Percentiles rank a stretch among this genome's conserved stretches.
phyloP scores from a whole-genome alignment of 257 asterid genomes.

The Fraxinus quadrangulata region DNA sequence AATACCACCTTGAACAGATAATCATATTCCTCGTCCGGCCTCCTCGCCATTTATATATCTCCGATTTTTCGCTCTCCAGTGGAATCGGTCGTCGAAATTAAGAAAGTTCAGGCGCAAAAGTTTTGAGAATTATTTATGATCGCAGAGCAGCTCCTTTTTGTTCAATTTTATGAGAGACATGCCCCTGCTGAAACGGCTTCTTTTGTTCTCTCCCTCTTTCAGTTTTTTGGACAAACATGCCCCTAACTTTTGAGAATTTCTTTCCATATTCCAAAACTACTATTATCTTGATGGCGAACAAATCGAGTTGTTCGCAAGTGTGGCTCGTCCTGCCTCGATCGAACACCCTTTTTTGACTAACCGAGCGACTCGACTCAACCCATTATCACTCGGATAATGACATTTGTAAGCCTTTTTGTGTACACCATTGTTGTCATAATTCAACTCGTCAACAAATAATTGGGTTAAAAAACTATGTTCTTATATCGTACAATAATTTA shows the following conservation, averaged over 20 bases:
- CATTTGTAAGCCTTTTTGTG: too few relatives aligned
- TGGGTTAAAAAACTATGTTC: too few relatives aligned
- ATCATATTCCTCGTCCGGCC: conserved; percentile 73
- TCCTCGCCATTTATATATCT: conserved; percentile 50
- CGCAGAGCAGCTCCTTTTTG: neutral
- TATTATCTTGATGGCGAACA: too few relatives aligned
- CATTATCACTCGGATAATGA: too few relatives aligned
- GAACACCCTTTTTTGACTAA: too few relatives aligned
- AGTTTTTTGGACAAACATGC: conserved; percentile 26
- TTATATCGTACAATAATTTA: too few relatives aligned
- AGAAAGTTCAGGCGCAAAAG: neutral
- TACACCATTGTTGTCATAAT: too few relatives aligned
- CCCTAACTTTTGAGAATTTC: conserved; percentile 13
- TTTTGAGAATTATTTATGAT: neutral
- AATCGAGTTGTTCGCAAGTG: too few relatives aligned
- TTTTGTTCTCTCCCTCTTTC: neutral
- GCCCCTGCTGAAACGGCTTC: conserved; percentile 10
- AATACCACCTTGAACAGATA: conserved; percentile 67
- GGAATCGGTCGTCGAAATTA: neutral
- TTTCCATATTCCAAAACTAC: neutral
- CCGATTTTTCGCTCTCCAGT: neutral
- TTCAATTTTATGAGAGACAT: neutral
- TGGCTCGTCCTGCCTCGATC: too few relatives aligned
- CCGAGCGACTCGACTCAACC: too few relatives aligned
- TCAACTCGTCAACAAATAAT: too few relatives aligned